Percentiles rank a stretch among this genome's conserved stretches.
Conservation (phyloP, 148 eudicot genomes). For the Heliosperma pusillum region DNA sequence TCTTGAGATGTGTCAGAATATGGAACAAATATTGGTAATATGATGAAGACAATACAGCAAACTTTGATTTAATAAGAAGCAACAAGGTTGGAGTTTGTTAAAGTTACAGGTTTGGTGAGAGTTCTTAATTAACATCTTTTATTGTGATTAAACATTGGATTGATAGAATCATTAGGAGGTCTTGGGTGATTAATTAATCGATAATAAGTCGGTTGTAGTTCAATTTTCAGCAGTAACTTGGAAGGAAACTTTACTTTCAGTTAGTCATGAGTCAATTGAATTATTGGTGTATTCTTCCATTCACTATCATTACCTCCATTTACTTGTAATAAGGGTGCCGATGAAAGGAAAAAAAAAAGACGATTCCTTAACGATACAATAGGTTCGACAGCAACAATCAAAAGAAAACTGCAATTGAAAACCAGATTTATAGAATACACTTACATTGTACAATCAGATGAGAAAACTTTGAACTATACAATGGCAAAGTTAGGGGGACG, state of each 20-base stretch:
- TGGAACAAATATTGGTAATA: conserved; percentile 14
- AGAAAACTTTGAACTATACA: conserved; percentile 25
- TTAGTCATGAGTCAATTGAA: neutral
- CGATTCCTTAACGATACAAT: neutral
- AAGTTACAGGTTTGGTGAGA: conserved; percentile 23
- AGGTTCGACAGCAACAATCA: neutral
- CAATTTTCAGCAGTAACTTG: conserved; percentile 17
- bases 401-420: neutral
- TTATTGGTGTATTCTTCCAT: no score
- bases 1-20: neutral
- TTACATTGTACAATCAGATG: neutral
- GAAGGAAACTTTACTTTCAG: conserved; percentile 13
- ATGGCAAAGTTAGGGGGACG: neutral
- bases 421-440: neutral
- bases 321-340: neutral
- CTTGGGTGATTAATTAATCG: neutral
- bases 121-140: neutral
- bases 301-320: no score
- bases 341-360: neutral
- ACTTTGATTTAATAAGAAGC: conserved; percentile 33
- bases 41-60: conserved; percentile 31
- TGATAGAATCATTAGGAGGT: neutral
- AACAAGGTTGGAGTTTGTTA: conserved; percentile 22
- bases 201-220: neutral
- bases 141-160: conserved; percentile 3